Evolutionary conservation across 495 filamentous ascomycete species (phyloP).

Genomic region (Penicillium antarcticum): DNA sequence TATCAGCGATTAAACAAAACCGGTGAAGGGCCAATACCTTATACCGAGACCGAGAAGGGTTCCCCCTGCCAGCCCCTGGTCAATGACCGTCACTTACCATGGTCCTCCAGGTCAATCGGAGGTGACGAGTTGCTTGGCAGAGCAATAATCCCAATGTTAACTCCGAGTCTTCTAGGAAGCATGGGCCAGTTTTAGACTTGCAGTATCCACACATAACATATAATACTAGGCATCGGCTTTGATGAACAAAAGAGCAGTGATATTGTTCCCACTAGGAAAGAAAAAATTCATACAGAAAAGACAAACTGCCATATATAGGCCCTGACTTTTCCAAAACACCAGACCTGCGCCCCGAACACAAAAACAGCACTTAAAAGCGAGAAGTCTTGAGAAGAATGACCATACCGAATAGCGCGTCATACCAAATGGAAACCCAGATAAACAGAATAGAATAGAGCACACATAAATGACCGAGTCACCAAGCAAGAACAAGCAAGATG

Average conservation of each 20-base stretch:
- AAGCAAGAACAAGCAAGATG: conserved; percentile 4
- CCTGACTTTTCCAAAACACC: conserved; percentile 19
- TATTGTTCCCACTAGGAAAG: conserved; percentile 6
- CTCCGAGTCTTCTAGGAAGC: too few relatives aligned
- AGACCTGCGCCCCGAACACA: not conserved
- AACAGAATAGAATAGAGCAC: not conserved
- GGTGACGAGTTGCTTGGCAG: too few relatives aligned
- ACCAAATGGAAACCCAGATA: conserved; percentile 5
- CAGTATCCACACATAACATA: too few relatives aligned
- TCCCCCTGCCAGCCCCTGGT: too few relatives aligned
- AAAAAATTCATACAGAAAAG: conserved; percentile 2
- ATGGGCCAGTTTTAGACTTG: too few relatives aligned
- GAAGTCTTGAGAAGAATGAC: not conserved
- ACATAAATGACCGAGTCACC: not conserved
- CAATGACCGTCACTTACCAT: too few relatives aligned
- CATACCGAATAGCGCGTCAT: not conserved
- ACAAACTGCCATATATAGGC: conserved; percentile 7
- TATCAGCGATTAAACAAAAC: too few relatives aligned
- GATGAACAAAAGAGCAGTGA: conserved; percentile 10
- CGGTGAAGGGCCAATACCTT: too few relatives aligned
- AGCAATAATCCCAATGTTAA: too few relatives aligned
- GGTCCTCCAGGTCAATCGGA: too few relatives aligned
- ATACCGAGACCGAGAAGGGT: too few relatives aligned
- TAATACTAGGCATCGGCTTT: too few relatives aligned
- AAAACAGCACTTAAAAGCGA: not conserved